A percentile compares a stretch with the other conserved stretches of the same genome.
phyloP scores from a whole-genome alignment of 106 monocot species.

The Dendrobium nobile region DNA sequence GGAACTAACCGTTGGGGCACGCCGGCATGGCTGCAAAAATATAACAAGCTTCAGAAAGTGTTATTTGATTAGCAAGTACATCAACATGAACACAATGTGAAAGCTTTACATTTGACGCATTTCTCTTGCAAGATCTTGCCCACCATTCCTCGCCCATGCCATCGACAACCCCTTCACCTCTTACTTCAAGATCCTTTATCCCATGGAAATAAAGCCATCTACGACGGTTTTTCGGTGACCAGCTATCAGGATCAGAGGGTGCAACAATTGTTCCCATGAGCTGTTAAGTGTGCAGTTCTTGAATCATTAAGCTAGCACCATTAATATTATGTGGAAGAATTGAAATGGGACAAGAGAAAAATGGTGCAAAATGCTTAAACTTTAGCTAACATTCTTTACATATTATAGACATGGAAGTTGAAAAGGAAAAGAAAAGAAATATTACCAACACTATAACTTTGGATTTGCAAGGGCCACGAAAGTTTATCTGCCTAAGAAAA shows the following conservation, averaged over 20 bases:
- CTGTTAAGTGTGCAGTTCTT: conserved; percentile 18
- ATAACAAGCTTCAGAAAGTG: conserved; percentile 12
- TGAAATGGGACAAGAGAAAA: not conserved
- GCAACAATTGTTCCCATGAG: conserved; percentile 56
- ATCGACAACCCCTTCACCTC: conserved; percentile 43
- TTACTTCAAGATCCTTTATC: conserved; percentile 26
- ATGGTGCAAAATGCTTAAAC: not conserved
- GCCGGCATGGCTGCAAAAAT: conserved; percentile 59
- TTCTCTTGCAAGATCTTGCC: conserved; percentile 71
- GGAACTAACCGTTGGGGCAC: conserved; percentile 55
- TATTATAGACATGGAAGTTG: not conserved
- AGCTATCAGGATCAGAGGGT: conserved; percentile 53
- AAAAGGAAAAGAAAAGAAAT: not conserved
- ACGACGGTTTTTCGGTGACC: conserved; percentile 32
- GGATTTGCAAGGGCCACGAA: conserved; percentile 47
- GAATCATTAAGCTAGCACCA: not conserved
- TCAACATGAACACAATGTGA: not conserved
- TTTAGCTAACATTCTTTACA: not conserved
- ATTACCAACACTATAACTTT: conserved; percentile 54
- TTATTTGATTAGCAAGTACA: not conserved
- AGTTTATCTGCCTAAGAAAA: conserved; percentile 38
- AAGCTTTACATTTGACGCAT: conserved; percentile 43
- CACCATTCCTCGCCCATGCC: conserved; percentile 77
- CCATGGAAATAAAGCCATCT: conserved; percentile 53
- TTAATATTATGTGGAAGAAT: not conserved